These are phyloP conservation scores for Xylariaceae sp. DNA, from an alignment of 2,329 filamentous ascomycete genomes.

Conservation along the genomic window DNA sequence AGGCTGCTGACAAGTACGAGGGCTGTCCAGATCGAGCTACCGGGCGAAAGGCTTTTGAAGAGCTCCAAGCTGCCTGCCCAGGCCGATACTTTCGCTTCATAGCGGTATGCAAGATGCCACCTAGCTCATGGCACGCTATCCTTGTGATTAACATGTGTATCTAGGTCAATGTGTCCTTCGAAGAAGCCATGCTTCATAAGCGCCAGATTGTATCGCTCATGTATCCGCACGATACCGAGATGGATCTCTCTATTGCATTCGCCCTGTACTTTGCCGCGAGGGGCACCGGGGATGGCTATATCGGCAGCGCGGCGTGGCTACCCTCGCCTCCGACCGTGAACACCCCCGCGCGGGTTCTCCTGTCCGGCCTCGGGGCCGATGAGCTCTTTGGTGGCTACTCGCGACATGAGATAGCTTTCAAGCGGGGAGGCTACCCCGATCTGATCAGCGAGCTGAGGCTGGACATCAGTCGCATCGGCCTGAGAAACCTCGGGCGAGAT, in stretches of 20 bases:
- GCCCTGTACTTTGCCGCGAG: conserved; percentile 93
- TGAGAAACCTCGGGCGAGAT: conserved; percentile 90
- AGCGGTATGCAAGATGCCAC: conserved; percentile 37
- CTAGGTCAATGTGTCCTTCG: conserved; percentile 73
- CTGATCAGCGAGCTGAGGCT: conserved; percentile 77
- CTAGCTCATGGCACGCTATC: neutral
- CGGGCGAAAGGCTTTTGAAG: conserved; percentile 69
- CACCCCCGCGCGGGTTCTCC: conserved; percentile 70
- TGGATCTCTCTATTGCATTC: conserved; percentile 91
- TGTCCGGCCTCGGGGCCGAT: conserved; percentile 91
- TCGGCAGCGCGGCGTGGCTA: conserved; percentile 18
- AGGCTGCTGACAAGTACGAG: conserved; percentile 53
- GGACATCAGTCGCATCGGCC: conserved; percentile 77
- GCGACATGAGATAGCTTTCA: conserved; percentile 72
- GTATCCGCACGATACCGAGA: conserved; percentile 91
- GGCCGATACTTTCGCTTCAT: conserved; percentile 75
- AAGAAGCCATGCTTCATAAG: conserved; percentile 63
- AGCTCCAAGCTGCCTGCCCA: conserved; percentile 64
- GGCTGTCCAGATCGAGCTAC: conserved; percentile 86
- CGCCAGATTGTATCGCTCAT: conserved; percentile 68
- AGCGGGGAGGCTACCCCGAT: conserved; percentile 58
- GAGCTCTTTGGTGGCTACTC: conserved; percentile 93
- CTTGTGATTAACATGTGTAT: neutral
- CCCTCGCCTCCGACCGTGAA: conserved; percentile 21
- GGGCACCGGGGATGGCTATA: conserved; percentile 49